Percentiles rank a stretch among this genome's conserved stretches.
Evolutionary conservation across 805 yeast genomes (phyloP).

Genomic region (Metschnikowia colocasiae): DNA sequence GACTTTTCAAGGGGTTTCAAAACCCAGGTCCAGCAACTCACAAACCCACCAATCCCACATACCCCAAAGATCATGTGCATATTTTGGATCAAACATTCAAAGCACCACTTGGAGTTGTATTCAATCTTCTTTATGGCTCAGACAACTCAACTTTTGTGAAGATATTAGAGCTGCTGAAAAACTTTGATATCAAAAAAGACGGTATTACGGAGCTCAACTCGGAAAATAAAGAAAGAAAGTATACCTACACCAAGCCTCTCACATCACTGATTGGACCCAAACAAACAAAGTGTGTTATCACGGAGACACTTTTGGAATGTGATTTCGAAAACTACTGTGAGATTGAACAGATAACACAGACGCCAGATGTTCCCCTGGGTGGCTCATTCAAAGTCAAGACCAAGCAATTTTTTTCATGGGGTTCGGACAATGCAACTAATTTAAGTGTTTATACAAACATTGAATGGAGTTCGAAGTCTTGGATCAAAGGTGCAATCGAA

Average conservation of each 20-base stretch:
- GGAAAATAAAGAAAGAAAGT: conserved; percentile 47
- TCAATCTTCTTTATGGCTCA: conserved; percentile 65
- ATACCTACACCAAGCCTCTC: conserved; percentile 68
- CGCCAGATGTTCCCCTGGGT: conserved; percentile 98
- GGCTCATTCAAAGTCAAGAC: conserved; percentile 72
- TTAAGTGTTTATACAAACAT: conserved; percentile 63
- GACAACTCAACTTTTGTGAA: conserved; percentile 40
- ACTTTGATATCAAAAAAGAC: conserved; percentile 23
- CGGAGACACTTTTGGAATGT: conserved; percentile 54
- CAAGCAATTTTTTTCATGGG: conserved; percentile 74
- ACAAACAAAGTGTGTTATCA: conserved; percentile 68
- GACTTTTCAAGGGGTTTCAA: conserved; percentile 13
- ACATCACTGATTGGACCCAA: conserved; percentile 89
- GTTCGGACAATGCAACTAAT: conserved; percentile 53
- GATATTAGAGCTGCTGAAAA: conserved; percentile 31
- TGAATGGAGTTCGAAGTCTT: conserved; percentile 87
- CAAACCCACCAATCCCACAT: conserved; percentile 49
- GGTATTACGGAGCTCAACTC: conserved; percentile 33
- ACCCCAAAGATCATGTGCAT: conserved; percentile 40
- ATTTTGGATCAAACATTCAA: conserved; percentile 47
- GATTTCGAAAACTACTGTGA: conserved; percentile 55
- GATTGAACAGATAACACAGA: conserved; percentile 59
- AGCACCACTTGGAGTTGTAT: conserved; percentile 78
- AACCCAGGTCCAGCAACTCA: conserved; percentile 68
- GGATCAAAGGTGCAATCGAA: conserved; percentile 89